Evolutionary conservation across 257 asterid genomes (phyloP).

Genomic region (Nicotiana benthamiana): DNA sequence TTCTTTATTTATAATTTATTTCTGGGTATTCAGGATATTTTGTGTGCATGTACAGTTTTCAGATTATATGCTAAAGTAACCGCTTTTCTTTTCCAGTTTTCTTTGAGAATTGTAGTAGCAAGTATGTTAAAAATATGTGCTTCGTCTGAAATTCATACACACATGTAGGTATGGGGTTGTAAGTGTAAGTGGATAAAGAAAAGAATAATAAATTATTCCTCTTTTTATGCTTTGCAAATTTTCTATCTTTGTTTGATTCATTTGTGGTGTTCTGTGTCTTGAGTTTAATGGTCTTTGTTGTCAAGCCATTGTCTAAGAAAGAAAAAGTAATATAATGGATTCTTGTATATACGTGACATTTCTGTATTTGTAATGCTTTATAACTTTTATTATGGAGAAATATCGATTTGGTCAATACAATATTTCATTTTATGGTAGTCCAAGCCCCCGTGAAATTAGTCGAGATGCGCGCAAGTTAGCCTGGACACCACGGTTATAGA

Average conservation of each 20-base stretch:
- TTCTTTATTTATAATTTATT: not conserved
- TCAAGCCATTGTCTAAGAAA: not conserved
- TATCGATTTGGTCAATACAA: not conserved
- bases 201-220: not conserved
- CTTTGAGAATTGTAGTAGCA: not conserved
- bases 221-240: not conserved
- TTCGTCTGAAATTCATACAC: not conserved
- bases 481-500: no score
- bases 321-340: not conserved
- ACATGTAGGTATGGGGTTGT: not conserved
- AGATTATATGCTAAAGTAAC: not conserved
- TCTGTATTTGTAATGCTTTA: not conserved
- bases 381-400: not conserved
- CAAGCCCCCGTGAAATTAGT: no score
- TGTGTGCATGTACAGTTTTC: not conserved
- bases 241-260: not conserved
- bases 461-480: no score
- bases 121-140: not conserved
- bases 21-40: not conserved
- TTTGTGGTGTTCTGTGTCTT: not conserved
- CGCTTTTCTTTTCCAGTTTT: not conserved
- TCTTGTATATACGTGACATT: no score
- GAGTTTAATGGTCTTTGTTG: not conserved
- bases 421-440: not conserved
- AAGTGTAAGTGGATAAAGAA: not conserved